phyloP scores from a whole-genome alignment of 176 grass and related monocot genomes.

The Carex pumila region DNA sequence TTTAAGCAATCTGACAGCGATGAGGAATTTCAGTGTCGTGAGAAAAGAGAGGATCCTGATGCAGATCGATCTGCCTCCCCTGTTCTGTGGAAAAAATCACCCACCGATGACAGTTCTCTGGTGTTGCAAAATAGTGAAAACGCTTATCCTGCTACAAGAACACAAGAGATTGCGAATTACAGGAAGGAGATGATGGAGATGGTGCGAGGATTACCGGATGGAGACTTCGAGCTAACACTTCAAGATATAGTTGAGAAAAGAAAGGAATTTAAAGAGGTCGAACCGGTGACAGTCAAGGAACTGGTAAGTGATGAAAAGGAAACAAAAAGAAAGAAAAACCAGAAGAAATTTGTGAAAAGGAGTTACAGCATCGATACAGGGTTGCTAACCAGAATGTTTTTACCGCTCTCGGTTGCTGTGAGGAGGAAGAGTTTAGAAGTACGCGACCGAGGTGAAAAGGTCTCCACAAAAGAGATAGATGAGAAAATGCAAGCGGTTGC shows the following conservation, averaged over 20 bases:
- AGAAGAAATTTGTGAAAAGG: conserved; percentile 37
- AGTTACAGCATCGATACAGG: conserved; percentile 52
- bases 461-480: neutral
- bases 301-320: neutral
- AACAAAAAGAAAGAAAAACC: conserved; percentile 25
- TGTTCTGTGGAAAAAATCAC: neutral
- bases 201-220: conserved; percentile 57
- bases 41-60: neutral
- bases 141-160: conserved; percentile 12
- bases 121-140: neutral
- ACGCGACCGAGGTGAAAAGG: neutral
- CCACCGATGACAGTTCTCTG: neutral
- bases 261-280: conserved; percentile 4
- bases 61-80: neutral
- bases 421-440: conserved; percentile 56
- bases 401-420: conserved; percentile 37
- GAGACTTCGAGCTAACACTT: conserved; percentile 67
- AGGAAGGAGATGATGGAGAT: conserved; percentile 78
- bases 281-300: neutral
- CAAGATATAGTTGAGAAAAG: conserved; percentile 72
- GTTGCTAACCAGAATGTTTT: conserved; percentile 63
- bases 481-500: neutral
- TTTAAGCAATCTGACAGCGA: neutral
- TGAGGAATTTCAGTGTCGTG: neutral
- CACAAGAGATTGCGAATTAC: conserved; percentile 53